These are phyloP conservation scores for Teratosphaeria zuluensis DNA, from an alignment of 2,329 filamentous ascomycete species.

Conservation along the genomic window DNA sequence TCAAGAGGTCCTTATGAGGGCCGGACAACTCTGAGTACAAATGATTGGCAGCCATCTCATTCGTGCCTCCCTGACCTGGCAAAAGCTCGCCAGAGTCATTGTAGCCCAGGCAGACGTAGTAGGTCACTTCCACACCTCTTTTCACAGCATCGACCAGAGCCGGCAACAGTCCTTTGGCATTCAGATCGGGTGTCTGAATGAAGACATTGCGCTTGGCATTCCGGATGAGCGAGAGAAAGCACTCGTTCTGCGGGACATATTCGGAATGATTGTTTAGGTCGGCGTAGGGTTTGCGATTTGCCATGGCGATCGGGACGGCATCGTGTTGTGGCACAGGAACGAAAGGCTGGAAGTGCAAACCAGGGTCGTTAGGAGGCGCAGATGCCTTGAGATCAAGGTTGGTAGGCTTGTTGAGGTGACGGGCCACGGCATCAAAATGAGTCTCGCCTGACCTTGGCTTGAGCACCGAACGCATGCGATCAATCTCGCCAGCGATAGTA, in stretches of 20 bases:
- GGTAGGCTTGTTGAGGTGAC: constrained; percentile 46
- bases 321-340: constrained; percentile 37
- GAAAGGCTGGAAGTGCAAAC: constrained; percentile 42
- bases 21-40: constrained; percentile 44
- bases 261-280: constrained; percentile 51
- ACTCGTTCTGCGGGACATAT: constrained; percentile 63
- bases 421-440: constrained; percentile 49
- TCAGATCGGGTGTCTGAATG: constrained; percentile 69
- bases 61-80: constrained; percentile 65
- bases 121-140: constrained; percentile 57
- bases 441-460: constrained; percentile 42
- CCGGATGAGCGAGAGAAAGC: constrained; percentile 59
- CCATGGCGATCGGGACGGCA: constrained; percentile 25
- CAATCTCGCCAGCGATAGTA: constrained; percentile 51
- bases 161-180: constrained; percentile 57
- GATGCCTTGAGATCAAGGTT: constrained; percentile 23
- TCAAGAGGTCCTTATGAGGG: constrained; percentile 41
- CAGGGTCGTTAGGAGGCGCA: constrained; percentile 35
- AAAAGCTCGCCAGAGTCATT: constrained; percentile 70
- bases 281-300: constrained; percentile 59
- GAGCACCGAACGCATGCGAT: constrained; percentile 50
- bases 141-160: constrained; percentile 56
- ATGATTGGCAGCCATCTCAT: constrained; percentile 57
- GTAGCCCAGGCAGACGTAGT: constrained; percentile 68
- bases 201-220: constrained; percentile 58